Conservation (phyloP, 257 asterid genomes). For the Scutellaria minor region DNA sequence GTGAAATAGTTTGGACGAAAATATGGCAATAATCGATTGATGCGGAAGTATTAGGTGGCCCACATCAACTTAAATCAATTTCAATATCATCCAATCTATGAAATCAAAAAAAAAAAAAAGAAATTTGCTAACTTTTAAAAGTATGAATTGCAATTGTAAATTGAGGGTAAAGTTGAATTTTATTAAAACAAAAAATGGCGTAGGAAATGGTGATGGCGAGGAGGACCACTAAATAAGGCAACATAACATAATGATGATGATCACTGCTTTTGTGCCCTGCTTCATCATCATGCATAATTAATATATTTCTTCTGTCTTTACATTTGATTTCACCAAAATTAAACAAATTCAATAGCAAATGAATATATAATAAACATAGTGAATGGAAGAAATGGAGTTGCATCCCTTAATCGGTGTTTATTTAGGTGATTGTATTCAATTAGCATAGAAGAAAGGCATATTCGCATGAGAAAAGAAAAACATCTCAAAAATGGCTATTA, state of each 20-base stretch:
- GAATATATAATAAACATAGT: neutral
- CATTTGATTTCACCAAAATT: neutral
- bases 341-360: neutral
- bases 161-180: no score
- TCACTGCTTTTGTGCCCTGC: conserved; percentile 25
- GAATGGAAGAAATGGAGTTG: neutral
- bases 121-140: no score
- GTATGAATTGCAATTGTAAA: no score
- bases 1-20: no score
- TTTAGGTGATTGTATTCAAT: neutral
- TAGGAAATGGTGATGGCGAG: no score
- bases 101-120: no score
- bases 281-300: conserved; percentile 20
- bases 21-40: no score
- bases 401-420: conserved; percentile 16
- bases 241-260: conserved; percentile 37
- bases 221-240: conserved; percentile 37
- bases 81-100: no score
- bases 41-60: no score
- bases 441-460: conserved; percentile 28
- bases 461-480: conserved; percentile 5
- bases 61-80: no score
- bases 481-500: conserved; percentile 12
- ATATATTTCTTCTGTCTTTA: neutral
- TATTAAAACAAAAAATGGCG: no score